These are phyloP conservation scores for Aspergillus udagawae DNA, from an alignment of 2,329 filamentous ascomycete species.

Conservation along the genomic window DNA sequence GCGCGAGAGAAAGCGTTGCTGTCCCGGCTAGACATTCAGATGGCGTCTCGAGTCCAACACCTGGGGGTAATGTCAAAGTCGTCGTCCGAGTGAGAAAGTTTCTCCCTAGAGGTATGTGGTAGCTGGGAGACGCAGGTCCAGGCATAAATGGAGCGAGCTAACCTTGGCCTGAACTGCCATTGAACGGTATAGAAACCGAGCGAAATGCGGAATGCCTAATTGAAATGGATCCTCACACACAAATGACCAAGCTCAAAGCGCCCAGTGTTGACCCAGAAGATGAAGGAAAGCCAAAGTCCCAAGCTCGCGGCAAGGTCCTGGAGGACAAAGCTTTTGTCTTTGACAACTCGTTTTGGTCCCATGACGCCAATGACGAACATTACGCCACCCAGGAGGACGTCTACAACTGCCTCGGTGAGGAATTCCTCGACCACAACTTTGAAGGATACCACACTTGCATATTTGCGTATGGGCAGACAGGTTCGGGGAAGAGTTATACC, in stretches of 20 bases:
- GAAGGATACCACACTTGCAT: conserved; percentile 99
- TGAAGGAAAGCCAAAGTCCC: conserved; percentile 54
- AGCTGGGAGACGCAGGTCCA: not conserved
- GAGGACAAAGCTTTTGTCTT: conserved; percentile 94
- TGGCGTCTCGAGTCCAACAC: conserved; percentile 46
- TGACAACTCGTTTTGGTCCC: conserved; percentile 98
- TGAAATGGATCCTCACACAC: conserved; percentile 81
- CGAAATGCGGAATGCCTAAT: conserved; percentile 80
- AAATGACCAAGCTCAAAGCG: conserved; percentile 75
- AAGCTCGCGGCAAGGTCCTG: conserved; percentile 64
- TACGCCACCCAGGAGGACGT: conserved; percentile 92
- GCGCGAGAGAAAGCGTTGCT: conserved; percentile 66
- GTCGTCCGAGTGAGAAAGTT: conserved; percentile 79
- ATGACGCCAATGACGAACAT: conserved; percentile 71
- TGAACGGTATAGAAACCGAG: conserved; percentile 62
- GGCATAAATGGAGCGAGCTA: not conserved
- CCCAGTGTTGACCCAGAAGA: conserved; percentile 55
- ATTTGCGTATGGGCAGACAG: conserved; percentile 96
- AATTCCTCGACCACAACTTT: conserved; percentile 98
- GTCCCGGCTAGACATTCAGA: conserved; percentile 49
- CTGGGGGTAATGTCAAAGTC: conserved; percentile 73
- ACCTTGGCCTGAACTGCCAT: not conserved
- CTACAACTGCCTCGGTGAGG: conserved; percentile 89
- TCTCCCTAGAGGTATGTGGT: conserved; percentile 64
- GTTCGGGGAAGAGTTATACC: conserved; percentile 96